Base-by-base conservation (phyloP, 2,329 filamentous ascomycete species). In the Mycogone perniciosa region DNA sequence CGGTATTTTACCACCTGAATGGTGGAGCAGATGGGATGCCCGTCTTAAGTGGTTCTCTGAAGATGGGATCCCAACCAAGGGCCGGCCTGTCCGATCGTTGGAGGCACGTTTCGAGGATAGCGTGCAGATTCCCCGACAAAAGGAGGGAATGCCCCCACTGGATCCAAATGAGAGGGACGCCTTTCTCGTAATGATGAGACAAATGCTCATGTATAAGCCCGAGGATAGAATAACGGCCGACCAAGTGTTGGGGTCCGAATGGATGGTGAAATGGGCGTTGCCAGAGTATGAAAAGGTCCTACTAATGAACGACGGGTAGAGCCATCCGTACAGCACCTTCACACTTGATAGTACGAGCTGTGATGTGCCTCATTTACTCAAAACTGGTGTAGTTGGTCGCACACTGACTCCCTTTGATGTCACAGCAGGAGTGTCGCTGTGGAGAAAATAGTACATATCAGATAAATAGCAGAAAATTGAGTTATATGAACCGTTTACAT, bases 11-110 rank as follows among this genome's bases (percentile, higher is more conserved):
- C 60, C 58, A 2, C 20, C 47, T 5, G 52, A 56, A n/a, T 63
- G 60, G 59, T 61, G 56, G 58, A 40, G 43, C 1, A 57, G 46
- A 26, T 62, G 56, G 57, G 50, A 60, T 7, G 40, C 52, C 31
- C 50, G 59, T 4, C 20, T 42, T 2, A 51, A 57, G 11, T 59
- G 53, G 46, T 62, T 58, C 39, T 54, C 59, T 31, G 50, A 56
- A n/a, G 48, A 29, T 1, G 56, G 59, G 3, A 46, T 31, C 0
- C 49, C 59, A 4, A 49, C 35, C 11, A 50, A 51, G 7, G 54
- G 52, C 2, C 44, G 48, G 6, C 45, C 51, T n/a, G 47, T 54
- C 10, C 50, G 40, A 39, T 35, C 48, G 6, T 55, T 48, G 47
- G 55, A 57, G 1, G 50, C 37, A 26, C 44, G 45, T 4, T 54